Conservation (phyloP, 1,284 basidiomycete genomes). For the Apiotrichum sp. region DNA sequence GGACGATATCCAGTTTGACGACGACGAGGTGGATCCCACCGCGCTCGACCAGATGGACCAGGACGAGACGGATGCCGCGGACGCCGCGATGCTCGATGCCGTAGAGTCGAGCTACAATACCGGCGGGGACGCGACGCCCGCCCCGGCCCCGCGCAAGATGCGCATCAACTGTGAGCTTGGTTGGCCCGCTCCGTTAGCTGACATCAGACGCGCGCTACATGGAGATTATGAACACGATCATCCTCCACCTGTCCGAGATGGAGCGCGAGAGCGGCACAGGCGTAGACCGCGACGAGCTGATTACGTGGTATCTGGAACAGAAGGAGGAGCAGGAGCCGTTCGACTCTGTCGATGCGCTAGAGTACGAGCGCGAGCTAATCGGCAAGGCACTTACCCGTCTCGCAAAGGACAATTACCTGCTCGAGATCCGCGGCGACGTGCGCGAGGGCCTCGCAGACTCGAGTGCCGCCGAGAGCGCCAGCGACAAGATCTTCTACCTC, state of each 20-base stretch:
- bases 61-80: conserved; percentile 57
- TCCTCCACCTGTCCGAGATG: conserved; percentile 70
- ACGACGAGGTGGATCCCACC: conserved; percentile 59
- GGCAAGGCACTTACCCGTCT: conserved; percentile 83
- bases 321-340: conserved; percentile 76
- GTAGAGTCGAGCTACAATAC: conserved; percentile 42
- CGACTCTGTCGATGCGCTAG: conserved; percentile 78
- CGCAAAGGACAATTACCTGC: conserved; percentile 82
- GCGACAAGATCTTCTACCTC: conserved; percentile 43
- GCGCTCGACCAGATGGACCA: conserved; percentile 57
- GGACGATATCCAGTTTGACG: conserved; percentile 96
- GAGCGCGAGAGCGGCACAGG: conserved; percentile 74
- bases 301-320: conserved; percentile 93
- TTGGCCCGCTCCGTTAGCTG: neutral
- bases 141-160: conserved; percentile 56
- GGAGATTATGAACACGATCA: conserved; percentile 68
- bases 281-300: conserved; percentile 78
- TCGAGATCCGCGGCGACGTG: conserved; percentile 75
- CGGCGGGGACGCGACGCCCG: conserved; percentile 36
- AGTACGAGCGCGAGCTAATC: conserved; percentile 84
- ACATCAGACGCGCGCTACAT: conserved; percentile 75
- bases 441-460: conserved; percentile 61
- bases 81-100: conserved; percentile 50
- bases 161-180: conserved; percentile 61
- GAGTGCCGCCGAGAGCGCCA: conserved; percentile 17